These are phyloP conservation scores for Lotus japonicus DNA, from an alignment of 306 rosid species.

Conservation along the genomic window DNA sequence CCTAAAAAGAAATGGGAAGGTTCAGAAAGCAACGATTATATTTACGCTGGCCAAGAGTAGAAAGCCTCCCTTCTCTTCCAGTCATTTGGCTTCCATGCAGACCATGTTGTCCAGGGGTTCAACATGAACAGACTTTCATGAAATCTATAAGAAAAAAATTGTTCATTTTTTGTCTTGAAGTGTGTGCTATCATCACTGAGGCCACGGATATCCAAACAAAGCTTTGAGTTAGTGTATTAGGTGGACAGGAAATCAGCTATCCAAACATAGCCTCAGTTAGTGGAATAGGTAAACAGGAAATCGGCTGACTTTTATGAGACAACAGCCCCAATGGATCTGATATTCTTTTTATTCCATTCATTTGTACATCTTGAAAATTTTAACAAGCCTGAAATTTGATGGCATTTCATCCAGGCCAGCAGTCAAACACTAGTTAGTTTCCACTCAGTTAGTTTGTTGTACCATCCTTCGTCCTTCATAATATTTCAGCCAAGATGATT, in stretches of 20 bases:
- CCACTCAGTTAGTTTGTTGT: slow-evolving; percentile 7
- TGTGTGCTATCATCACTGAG: no score
- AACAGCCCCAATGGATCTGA: neutral
- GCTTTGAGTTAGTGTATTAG: no score
- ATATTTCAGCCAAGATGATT: neutral
- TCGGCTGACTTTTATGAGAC: neutral
- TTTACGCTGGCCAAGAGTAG: slow-evolving; percentile 40
- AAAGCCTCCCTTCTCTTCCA: slow-evolving; percentile 45
- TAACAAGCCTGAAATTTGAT: slow-evolving; percentile 9
- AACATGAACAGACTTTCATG: no score
- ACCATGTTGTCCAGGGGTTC: slow-evolving; percentile 10
- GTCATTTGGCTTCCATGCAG: slow-evolving; percentile 33
- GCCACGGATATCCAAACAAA: no score
- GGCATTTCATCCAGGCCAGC: slow-evolving; percentile 3
- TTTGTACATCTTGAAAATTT: slow-evolving; percentile 25
- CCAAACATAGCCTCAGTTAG: neutral
- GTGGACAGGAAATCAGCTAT: no score
- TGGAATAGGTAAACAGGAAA: slow-evolving; percentile 12
- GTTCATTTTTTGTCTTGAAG: no score
- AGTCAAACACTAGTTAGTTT: neutral
- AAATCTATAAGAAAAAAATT: no score
- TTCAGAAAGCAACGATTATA: slow-evolving; percentile 36
- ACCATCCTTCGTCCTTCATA: neutral
- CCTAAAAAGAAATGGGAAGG: slow-evolving; percentile 42
- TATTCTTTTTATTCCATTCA: slow-evolving; percentile 30